These are phyloP conservation scores for Cardamine chenopodiifolia DNA, from an alignment of 345 rosid species.

Conservation along the genomic window DNA sequence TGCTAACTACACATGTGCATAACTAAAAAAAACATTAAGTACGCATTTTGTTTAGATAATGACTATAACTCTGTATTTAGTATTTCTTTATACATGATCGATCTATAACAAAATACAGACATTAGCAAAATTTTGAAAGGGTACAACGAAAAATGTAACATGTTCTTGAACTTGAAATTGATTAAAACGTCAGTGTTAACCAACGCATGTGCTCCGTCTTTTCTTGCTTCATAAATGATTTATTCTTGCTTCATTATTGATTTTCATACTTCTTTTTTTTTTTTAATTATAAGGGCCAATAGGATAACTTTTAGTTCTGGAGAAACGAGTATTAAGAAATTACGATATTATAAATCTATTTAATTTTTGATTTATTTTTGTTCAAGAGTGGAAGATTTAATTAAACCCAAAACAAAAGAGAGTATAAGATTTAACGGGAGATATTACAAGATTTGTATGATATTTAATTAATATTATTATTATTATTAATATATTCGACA, in stretches of 20 bases:
- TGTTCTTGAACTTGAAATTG: neutral
- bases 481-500: too few species aligned
- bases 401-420: neutral
- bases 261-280: neutral
- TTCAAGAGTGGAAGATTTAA: neutral
- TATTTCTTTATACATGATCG: too few species aligned
- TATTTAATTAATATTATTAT: too few species aligned
- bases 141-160: neutral
- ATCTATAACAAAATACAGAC: neutral
- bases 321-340: neutral
- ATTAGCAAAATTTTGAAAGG: neutral
- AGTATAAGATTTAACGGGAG: neutral
- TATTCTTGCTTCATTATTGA: neutral
- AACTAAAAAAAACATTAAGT: neutral
- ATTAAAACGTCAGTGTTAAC: neutral
- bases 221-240: too few species aligned
- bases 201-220: too few species aligned
- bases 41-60: neutral
- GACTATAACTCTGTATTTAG: neutral
- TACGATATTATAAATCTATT: neutral
- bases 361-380: neutral
- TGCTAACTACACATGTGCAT: neutral
- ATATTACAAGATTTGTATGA: neutral
- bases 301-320: neutral
- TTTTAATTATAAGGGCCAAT: neutral